Conservation (phyloP, 2,329 filamentous ascomycete species). For the Microsporum canis region DNA sequence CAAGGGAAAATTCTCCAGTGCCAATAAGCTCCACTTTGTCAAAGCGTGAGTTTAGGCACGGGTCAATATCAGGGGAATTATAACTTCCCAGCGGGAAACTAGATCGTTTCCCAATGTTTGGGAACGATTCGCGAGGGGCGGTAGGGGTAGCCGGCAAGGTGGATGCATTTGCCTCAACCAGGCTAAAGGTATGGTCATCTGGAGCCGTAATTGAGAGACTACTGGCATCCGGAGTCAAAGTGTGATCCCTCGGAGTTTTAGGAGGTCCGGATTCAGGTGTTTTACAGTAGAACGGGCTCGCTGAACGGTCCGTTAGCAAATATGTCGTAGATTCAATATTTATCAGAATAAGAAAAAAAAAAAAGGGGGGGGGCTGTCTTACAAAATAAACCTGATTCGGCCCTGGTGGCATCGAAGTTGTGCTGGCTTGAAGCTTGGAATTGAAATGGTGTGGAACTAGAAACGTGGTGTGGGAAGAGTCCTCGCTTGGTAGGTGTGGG, state of each 20-base stretch:
- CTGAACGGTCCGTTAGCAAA: slow-evolving; percentile 33
- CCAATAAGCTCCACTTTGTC: slow-evolving; percentile 69
- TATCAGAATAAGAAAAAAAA: neutral
- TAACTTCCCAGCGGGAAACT: slow-evolving; percentile 59
- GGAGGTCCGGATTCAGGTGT: slow-evolving; percentile 48
- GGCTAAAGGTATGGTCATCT: slow-evolving; percentile 31
- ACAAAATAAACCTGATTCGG: slow-evolving; percentile 23
- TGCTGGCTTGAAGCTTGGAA: neutral
- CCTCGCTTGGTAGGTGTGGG: slow-evolving; percentile 76
- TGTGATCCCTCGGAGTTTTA: slow-evolving; percentile 65
- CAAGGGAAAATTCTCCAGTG: slow-evolving; percentile 84
- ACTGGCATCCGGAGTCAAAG: slow-evolving; percentile 68
- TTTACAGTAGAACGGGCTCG: slow-evolving; percentile 49
- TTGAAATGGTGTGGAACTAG: slow-evolving; percentile 14
- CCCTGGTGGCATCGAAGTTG: neutral
- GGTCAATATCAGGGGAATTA: slow-evolving; percentile 63
- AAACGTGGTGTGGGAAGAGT: slow-evolving; percentile 20
- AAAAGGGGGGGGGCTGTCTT: slow-evolving; percentile 26
- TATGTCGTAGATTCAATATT: neutral
- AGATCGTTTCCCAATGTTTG: slow-evolving; percentile 49
- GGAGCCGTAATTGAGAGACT: slow-evolving; percentile 67
- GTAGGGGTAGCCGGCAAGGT: slow-evolving; percentile 74
- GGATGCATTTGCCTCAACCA: slow-evolving; percentile 33
- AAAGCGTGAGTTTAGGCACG: slow-evolving; percentile 62
- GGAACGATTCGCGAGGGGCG: slow-evolving; percentile 47